Evolutionary conservation across 1,284 basidiomycete species (phyloP).

Genomic region (Cryptococcus sp.): DNA sequence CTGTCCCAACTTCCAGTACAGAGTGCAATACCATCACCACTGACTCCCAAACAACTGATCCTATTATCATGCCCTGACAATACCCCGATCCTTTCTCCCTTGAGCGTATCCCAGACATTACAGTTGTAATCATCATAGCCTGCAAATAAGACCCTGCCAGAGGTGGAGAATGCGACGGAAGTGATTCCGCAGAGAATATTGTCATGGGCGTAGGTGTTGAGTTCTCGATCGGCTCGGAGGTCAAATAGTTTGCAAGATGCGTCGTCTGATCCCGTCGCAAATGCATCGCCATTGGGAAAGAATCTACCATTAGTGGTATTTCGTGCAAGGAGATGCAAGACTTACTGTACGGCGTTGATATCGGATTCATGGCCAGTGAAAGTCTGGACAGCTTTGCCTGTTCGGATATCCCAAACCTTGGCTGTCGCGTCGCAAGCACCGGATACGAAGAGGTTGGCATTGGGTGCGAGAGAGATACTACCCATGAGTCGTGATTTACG

Average conservation of each 20-base stretch:
- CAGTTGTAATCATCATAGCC: slow-evolving; percentile 99
- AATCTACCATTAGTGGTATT: slow-evolving; percentile 58
- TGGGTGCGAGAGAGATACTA: slow-evolving; percentile 88
- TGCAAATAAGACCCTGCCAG: slow-evolving; percentile 93
- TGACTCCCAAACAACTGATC: slow-evolving; percentile 93
- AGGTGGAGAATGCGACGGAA: slow-evolving; percentile 95
- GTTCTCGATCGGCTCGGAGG: slow-evolving; percentile 91
- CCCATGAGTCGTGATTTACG: not conserved
- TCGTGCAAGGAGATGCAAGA: slow-evolving; percentile 22
- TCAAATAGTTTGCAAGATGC: slow-evolving; percentile 97
- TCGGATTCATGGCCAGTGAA: slow-evolving; percentile 99
- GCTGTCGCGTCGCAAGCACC: slow-evolving; percentile 97
- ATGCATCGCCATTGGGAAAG: slow-evolving; percentile 98
- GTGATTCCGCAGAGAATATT: slow-evolving; percentile 99
- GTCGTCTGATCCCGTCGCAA: slow-evolving; percentile 98
- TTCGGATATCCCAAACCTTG: slow-evolving; percentile 98
- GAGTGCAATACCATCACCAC: slow-evolving; percentile 92
- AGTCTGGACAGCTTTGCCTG: slow-evolving; percentile 93
- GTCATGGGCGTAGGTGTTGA: slow-evolving; percentile 95
- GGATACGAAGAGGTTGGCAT: slow-evolving; percentile 93
- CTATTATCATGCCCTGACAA: slow-evolving; percentile 96
- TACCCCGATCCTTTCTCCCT: slow-evolving; percentile 95
- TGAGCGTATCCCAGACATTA: slow-evolving; percentile 99
- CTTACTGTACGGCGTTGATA: slow-evolving; percentile 96
- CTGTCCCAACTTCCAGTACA: slow-evolving; percentile 99